These are phyloP conservation scores for Desmodesmus armatus DNA, from an alignment of 139 green algal species.

Conservation along the genomic window DNA sequence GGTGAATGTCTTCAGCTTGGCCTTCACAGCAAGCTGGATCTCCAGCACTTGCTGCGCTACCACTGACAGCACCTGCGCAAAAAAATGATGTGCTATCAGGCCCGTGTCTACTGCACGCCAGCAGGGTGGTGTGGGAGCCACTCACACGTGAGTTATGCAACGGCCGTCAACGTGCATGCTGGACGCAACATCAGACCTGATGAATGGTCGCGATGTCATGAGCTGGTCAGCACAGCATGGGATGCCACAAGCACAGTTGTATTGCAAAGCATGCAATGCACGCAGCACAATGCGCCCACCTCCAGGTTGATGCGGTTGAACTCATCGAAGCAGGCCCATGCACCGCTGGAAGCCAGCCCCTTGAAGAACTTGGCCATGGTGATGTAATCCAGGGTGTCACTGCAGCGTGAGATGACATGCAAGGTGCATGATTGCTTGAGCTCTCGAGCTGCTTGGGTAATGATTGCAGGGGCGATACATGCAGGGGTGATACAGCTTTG, in stretches of 20 bases:
- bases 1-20: conserved; percentile 74
- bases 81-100: neutral
- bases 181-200: no score
- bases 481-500: neutral
- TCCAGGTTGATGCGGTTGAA: conserved; percentile 87
- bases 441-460: neutral
- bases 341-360: conserved; percentile 74
- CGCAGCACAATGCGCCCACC: conserved; percentile 51
- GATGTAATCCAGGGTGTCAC: conserved; percentile 76
- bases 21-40: conserved; percentile 82
- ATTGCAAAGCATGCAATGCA: neutral
- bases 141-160: no score
- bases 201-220: neutral
- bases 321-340: conserved; percentile 90
- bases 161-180: no score
- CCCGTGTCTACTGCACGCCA: neutral
- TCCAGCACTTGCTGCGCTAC: conserved; percentile 79
- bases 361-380: conserved; percentile 90
- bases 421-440: conserved; percentile 27
- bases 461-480: neutral
- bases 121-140: neutral
- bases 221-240: no score
- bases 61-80: conserved; percentile 66
- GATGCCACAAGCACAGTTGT: neutral
- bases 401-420: conserved; percentile 41